Conservation (phyloP, 768 basidiomycete genomes). For the Tricholoma flavovirens region DNA sequence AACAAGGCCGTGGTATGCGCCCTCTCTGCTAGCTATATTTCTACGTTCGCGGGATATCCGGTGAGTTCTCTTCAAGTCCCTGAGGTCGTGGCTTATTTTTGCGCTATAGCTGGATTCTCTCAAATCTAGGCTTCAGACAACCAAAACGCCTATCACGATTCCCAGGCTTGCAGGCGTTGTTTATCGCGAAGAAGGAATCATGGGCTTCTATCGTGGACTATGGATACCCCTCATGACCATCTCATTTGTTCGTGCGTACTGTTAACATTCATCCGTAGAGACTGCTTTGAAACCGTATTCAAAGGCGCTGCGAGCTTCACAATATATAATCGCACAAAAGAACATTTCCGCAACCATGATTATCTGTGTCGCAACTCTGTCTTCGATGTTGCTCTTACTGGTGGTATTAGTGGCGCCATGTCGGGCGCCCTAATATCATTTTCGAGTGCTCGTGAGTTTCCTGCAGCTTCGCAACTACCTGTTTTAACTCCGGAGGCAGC, state of each 20-base stretch:
- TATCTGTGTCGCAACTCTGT: slow-evolving; percentile 54
- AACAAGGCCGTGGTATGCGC: slow-evolving; percentile 89
- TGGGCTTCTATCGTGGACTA: slow-evolving; percentile 85
- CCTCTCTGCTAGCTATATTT: slow-evolving; percentile 85
- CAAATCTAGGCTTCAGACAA: slow-evolving; percentile 89
- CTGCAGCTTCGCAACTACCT: neutral
- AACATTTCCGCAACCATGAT: slow-evolving; percentile 54
- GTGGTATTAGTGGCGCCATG: slow-evolving; percentile 80
- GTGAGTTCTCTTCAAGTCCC: slow-evolving; percentile 27
- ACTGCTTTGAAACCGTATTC: slow-evolving; percentile 4
- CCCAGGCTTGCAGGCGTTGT: slow-evolving; percentile 65
- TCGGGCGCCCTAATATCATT: slow-evolving; percentile 88
- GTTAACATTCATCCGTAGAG: slow-evolving; percentile 1
- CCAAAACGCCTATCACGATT: slow-evolving; percentile 68
- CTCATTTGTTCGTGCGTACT: slow-evolving; percentile 81
- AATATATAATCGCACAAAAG: slow-evolving; percentile 83
- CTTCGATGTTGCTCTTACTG: slow-evolving; percentile 68
- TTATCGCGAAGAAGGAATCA: slow-evolving; percentile 79
- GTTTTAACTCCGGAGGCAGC: slow-evolving; percentile 34
- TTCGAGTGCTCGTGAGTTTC: slow-evolving; percentile 77
- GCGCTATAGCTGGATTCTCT: slow-evolving; percentile 75
- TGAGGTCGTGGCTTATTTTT: slow-evolving; percentile 1
- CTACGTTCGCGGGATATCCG: slow-evolving; percentile 90
- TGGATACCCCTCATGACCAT: slow-evolving; percentile 95
- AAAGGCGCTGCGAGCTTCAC: slow-evolving; percentile 87